Evolutionary conservation across 495 filamentous ascomycete genomes (phyloP), one percentile per base, ranked within the genome.

Genomic region (Xeromyces bisporus): DNA sequence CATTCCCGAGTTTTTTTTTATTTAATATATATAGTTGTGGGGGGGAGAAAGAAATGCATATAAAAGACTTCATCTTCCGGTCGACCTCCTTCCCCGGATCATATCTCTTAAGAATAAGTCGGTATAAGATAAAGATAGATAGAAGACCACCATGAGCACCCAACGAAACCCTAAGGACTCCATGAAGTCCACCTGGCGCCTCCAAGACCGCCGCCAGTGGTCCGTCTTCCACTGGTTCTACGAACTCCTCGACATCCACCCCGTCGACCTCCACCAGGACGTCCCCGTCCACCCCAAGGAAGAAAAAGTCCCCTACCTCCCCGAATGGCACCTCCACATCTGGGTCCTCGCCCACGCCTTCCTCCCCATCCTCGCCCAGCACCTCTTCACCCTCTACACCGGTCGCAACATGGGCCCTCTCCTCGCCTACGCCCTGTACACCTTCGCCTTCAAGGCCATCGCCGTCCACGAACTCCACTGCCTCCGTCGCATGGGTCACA

Each of bases 141-240:
- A n/a, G n/a, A n/a, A n/a, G n/a, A n/a, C n/a, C n/a, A 21, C 20
- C 20, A 21, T 21, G 20, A 21, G 9, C 20, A 21, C 4, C 5
- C 20, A 4, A 9, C 20, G 20, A 21, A 36, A 31, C 34, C 11
- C 33, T 9, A 36, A 30, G 14, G 33, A 36, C 15, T 36, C 33
- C 3, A 36, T 36, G 33, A 36, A 36, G 27, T 36, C 33, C 7
- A 36, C 33, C 9, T 36, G 33, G 33, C 33, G 33, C 10, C 15
- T 12, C n/a, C 13, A n/a, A 9, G 27, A 25, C 23, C 24, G 25
- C 23, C 15, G 27, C 10, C 24, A 27, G n/a, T 36, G 33, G 33
- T 14, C 26, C 7, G 12, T 13, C 1, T 15, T 15, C 13, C 33
- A 36, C 11, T 36, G 17, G 23, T 11, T 30, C 3, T 11, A 29